Conservation (phyloP, 2,329 filamentous ascomycete genomes). For the Pseudogymnoascus sp. region DNA sequence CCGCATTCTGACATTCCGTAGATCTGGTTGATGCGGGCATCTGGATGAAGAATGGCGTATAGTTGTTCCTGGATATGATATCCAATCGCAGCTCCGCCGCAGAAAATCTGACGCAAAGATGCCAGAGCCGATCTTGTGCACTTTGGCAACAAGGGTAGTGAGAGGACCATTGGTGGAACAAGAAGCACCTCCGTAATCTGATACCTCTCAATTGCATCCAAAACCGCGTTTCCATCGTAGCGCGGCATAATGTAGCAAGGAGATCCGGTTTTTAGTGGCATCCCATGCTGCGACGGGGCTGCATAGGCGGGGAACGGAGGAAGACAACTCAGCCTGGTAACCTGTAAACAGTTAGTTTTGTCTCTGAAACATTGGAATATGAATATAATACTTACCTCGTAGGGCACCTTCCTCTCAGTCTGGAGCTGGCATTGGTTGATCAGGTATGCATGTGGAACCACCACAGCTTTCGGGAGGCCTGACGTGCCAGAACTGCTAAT, state of each 20-base stretch:
- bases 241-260: conserved; percentile 70
- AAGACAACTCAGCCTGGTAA: conserved; percentile 43
- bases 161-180: conserved; percentile 69
- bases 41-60: conserved; percentile 31
- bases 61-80: conserved; percentile 33
- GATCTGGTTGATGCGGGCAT: conserved; percentile 38
- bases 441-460: conserved; percentile 29
- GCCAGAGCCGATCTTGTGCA: conserved; percentile 33
- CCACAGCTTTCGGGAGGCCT: conserved; percentile 43
- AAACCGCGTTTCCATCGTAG: conserved; percentile 67
- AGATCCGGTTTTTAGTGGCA: conserved; percentile 54
- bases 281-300: conserved; percentile 67
- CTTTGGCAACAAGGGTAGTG: conserved; percentile 34
- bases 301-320: conserved; percentile 58
- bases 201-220: conserved; percentile 58
- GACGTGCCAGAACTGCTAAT: conserved; percentile 43
- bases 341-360: conserved; percentile 20
- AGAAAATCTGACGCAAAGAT: conserved; percentile 36
- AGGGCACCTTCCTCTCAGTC: conserved; percentile 46
- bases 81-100: conserved; percentile 42
- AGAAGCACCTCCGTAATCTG: conserved; percentile 57
- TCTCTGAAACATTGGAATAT: conserved; percentile 44
- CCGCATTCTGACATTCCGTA: conserved; percentile 50
- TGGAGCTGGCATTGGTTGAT: conserved; percentile 32
- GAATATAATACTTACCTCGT: conserved; percentile 38